phyloP scores from a whole-genome alignment of 192 early-diverging fungal species.

The Globomyces pollinis-pini region DNA sequence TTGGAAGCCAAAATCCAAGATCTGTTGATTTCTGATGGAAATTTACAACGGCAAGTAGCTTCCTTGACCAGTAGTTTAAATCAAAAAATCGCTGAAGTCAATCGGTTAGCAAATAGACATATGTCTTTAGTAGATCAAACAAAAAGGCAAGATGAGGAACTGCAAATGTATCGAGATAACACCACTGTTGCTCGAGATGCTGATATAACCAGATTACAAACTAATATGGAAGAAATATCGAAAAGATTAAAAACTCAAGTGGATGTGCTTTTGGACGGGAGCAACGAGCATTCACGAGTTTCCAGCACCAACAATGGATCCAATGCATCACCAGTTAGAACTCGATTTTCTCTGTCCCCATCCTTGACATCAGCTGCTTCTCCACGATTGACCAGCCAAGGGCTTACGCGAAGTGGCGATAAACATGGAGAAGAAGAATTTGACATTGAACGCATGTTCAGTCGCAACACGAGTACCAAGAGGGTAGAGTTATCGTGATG shows the following conservation, averaged over 20 bases:
- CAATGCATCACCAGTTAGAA: not conserved
- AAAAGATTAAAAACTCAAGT: conserved; percentile 22
- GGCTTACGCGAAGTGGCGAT: too few species aligned
- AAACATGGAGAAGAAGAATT: too few species aligned
- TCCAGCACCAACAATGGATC: too few species aligned
- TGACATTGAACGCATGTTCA: too few species aligned
- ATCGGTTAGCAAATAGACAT: conserved; percentile 21
- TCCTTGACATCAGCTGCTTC: conserved; percentile 1
- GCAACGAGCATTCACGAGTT: conserved; percentile 3
- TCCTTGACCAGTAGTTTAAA: conserved; percentile 24
- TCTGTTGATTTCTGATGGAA: conserved; percentile 21
- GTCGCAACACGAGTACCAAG: too few species aligned
- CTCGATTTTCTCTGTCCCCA: conserved; percentile 2
- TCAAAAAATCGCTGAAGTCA: conserved; percentile 34
- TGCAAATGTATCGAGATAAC: conserved; percentile 19
- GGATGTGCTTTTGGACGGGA: conserved; percentile 18
- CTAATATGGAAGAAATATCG: conserved; percentile 20
- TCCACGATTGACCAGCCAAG: not conserved
- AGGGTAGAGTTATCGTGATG: too few species aligned
- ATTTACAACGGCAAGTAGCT: conserved; percentile 22
- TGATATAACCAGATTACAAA: conserved; percentile 27
- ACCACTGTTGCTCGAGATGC: not conserved
- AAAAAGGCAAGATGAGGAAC: conserved; percentile 27
- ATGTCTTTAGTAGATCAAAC: conserved; percentile 27
- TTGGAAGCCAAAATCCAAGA: conserved; percentile 38